Evolutionary conservation across 73 alveolate species (phyloP).

Genomic region (Tetrahymena thermophila): DNA sequence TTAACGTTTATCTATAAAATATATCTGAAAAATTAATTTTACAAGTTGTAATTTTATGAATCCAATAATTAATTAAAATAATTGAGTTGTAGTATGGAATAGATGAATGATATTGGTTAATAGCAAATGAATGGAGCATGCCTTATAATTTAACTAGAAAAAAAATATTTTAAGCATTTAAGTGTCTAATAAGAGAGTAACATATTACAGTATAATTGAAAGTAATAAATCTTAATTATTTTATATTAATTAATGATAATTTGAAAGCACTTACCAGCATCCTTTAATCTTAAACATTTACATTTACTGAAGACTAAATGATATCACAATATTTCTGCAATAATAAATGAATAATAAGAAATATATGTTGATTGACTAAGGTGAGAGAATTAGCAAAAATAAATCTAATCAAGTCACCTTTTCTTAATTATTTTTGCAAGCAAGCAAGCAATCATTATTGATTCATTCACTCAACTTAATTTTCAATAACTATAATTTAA

Average conservation of each 20-base stretch:
- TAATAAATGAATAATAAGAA: too few species aligned
- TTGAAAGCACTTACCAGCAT: background rate
- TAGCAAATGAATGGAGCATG: background rate
- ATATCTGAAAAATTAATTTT: background rate
- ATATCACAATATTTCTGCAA: background rate
- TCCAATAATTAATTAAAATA: background rate
- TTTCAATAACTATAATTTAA: background rate
- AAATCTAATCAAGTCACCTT: background rate
- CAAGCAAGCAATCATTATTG: background rate
- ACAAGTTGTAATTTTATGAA: background rate
- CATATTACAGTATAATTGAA: background rate
- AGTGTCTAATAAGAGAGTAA: background rate
- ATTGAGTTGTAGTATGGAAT: background rate
- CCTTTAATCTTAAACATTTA: background rate
- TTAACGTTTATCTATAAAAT: background rate
- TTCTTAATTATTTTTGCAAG: background rate
- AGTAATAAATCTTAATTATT: background rate
- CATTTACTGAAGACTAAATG: background rate
- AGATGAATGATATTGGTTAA: background rate
- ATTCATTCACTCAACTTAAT: background rate
- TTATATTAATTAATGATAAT: background rate
- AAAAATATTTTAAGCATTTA: too few species aligned
- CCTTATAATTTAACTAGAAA: background rate
- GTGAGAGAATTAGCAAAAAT: background rate
- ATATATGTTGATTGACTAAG: background rate